Evolutionary conservation across 371 early-diverging fungal genomes (phyloP).

Genomic region (Quaeritorhiza haematococci): DNA sequence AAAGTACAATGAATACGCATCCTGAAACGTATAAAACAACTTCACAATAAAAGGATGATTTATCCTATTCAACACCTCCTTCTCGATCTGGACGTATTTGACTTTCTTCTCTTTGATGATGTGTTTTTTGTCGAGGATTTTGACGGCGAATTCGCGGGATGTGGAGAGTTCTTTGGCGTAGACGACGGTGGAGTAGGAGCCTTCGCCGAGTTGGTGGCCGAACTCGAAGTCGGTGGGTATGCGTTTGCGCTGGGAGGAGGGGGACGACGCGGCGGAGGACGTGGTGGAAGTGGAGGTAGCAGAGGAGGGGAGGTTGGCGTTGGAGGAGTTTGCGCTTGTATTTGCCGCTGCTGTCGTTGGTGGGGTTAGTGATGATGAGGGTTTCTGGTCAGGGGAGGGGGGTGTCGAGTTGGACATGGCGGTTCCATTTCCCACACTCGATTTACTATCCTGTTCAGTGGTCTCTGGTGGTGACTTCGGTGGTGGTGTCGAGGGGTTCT

Average conservation of each 20-base stretch:
- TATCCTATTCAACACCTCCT: conserved; percentile 76
- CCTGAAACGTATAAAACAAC: conserved; percentile 93
- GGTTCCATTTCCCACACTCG: no score
- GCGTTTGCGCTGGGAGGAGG: conserved; percentile 10
- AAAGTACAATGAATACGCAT: conserved; percentile 81
- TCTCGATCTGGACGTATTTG: conserved; percentile 89
- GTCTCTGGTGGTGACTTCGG: no score
- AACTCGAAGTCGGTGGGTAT: conserved; percentile 71
- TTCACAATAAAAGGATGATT: conserved; percentile 86
- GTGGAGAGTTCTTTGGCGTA: conserved; percentile 18
- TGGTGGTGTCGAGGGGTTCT: no score
- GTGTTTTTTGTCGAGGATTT: conserved; percentile 89
- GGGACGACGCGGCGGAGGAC: conserved; percentile 4
- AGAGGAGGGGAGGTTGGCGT: no score
- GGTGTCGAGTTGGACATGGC: no score
- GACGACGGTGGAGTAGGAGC: conserved; percentile 90
- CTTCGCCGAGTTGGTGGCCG: conserved; percentile 83
- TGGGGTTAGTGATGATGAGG: no score
- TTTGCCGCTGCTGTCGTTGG: no score
- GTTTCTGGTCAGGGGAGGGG: no score
- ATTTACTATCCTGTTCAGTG: no score
- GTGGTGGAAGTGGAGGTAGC: no score
- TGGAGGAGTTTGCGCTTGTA: no score
- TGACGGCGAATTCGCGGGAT: conserved; percentile 77
- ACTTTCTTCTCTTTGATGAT: conserved; percentile 87